These are phyloP conservation scores for Russula brevipes DNA, from an alignment of 768 basidiomycete genomes.

Conservation along the genomic window DNA sequence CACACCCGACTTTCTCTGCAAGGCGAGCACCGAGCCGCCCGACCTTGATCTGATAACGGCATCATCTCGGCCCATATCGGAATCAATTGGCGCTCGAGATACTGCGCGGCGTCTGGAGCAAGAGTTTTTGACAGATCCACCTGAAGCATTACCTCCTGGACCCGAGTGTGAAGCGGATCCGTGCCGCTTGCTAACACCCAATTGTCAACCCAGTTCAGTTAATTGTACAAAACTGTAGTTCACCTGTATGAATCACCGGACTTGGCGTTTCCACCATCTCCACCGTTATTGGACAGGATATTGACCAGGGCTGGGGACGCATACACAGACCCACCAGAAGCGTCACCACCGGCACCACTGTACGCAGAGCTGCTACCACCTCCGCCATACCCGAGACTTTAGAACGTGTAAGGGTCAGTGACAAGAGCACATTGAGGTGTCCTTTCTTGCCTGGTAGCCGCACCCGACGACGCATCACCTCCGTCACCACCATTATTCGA, in stretches of 20 bases:
- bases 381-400: constrained; percentile 1
- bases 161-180: constrained; percentile 11
- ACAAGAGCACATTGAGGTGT: background rate
- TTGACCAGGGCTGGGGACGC: constrained; percentile 28
- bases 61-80: background rate
- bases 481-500: constrained; percentile 32
- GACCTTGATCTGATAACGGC: background rate
- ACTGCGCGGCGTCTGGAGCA: constrained; percentile 5
- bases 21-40: background rate
- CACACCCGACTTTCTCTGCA: constrained; percentile 12
- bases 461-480: constrained; percentile 26
- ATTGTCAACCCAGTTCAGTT: background rate
- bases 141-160: constrained; percentile 17
- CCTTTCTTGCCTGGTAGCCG: constrained; percentile 19
- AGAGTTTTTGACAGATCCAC: constrained; percentile 7
- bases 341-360: constrained; percentile 19
- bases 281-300: constrained; percentile 31
- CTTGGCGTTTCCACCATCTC: too few relatives aligned
- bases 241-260: too few relatives aligned
- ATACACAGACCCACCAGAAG: constrained; percentile 21
- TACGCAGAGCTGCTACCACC: background rate
- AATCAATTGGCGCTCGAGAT: background rate
- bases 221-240: too few relatives aligned
- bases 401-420: background rate
- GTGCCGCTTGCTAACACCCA: background rate